Base-by-base conservation (phyloP, 2,329 filamentous ascomycete species). In the Cryphonectria nitschkei region DNA sequence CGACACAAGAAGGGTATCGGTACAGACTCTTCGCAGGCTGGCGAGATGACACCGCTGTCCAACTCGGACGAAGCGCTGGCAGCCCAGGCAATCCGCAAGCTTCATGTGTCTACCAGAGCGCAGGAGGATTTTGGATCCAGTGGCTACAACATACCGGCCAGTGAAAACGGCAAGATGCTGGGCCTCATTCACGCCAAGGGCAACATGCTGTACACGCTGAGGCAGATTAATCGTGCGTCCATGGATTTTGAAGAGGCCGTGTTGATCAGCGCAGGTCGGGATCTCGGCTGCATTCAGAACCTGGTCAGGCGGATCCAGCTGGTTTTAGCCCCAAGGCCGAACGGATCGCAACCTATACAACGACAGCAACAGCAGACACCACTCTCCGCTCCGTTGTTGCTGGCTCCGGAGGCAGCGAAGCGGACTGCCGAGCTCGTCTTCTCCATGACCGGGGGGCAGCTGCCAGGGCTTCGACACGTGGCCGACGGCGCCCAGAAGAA, bases 121-220 rank as follows among this genome's bases (percentile, higher is more conserved):
- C 66, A 68, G 41, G 70, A 73, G 52, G 72, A 91, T 0, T 94
- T 92, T 77, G 92, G 90, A 0, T 91, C 91, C 4, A 96, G 93
- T 79, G 95, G 94, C 22, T 98, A 97, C 79, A 88, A 90, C 19
- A 90, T 99, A 60, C 88, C 94, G 6, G 94, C 92, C 1, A 89
- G 88, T 60, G 96, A 99, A 75, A 98, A 98, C 78, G 96, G 95
- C 11, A 89, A 96, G 72, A 94, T 99, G 77, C 87, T 99, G 61
- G 93, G 94, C n/a, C 86, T 99, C 22, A 90, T 98, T 56, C 96
- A 99, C 81, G 95, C 95, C 29, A 99, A 98, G 80, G 96, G 95
- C n/a, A 98, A 98, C 74, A 97, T 98, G 92, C 86, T 98, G 1
- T 99, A 99, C 81, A 90, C 93, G 37, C 83, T 97, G 41, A 95